Base-by-base conservation (phyloP, 192 early-diverging fungal genomes). In the Entomortierella lignicola region DNA sequence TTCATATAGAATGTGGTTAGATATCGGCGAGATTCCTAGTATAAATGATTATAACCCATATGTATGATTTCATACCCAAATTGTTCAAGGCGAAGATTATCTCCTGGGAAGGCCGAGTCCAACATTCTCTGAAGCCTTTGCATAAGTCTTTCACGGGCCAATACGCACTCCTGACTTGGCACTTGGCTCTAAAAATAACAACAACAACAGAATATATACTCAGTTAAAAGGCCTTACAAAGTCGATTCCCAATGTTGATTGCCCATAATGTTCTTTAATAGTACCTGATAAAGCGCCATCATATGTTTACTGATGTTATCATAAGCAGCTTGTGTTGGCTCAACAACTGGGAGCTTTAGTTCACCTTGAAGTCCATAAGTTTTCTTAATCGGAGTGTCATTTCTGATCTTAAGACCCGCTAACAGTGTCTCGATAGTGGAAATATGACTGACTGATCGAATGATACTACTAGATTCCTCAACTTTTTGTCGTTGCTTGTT, bases 301-400 rank as follows among this genome's bases (percentile, higher is more conserved):
- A 74, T 62, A 7, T 50, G 31, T 4, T 25, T 48, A 32, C 57
- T 61, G 10, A 65, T 37, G 27, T 50, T 61, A 11, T 64, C 47
- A 39, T 37, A 60, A 4, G 56, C 55, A 20, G 29, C 62, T 13
- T 21, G n/a, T 4, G 31, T 41, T 3, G 63, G 55, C 17, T 58
- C 34, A 17, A 73, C 57, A 27, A 66, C 29, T 0, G 71, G 64
- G 0, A 74, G 62, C 7, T 43, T 26, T 29, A 73, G 15, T 5
- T 37, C 25, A 0, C 71, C 71, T 31, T 61, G 71, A 13, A 73
- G 29, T n/a, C 71, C 63, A 66, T 55, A 74, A 0, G 72, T 74
- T 5, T 25, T 12, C 29, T 12, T 56, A 30, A 12, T 5, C 5
- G 7, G 23, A 13, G 12, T 8, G 8, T 27, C 30, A 13, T 30